These are phyloP conservation scores for Lobosporangium transversale DNA, from an alignment of 192 early-diverging fungal genomes.

Conservation along the genomic window DNA sequence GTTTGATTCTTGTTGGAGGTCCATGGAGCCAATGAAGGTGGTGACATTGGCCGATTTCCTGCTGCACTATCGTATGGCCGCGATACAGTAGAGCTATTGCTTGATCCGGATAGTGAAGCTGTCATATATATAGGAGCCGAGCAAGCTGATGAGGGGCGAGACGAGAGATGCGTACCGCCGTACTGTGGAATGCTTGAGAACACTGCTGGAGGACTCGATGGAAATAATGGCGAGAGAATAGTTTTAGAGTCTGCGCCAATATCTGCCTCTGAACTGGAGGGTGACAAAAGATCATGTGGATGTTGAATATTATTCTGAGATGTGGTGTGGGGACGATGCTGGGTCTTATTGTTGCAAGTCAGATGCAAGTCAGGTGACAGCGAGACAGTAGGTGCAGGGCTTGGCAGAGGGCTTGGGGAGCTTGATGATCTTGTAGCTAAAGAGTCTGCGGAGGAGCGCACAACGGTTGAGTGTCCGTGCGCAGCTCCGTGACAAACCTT, in stretches of 20 bases:
- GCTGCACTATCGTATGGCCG: not conserved
- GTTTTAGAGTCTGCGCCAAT: constrained; percentile 5
- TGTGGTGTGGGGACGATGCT: not conserved
- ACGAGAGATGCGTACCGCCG: not conserved
- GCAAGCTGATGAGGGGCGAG: not conserved
- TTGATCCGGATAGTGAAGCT: constrained; percentile 7
- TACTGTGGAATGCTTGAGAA: not conserved
- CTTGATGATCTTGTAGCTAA: not conserved
- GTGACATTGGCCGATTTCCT: not conserved
- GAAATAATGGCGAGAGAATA: constrained; percentile 18
- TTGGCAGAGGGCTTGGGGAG: constrained; percentile 26
- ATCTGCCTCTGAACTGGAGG: constrained; percentile 14
- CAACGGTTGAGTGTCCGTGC: not conserved
- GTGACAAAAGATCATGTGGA: constrained; percentile 9
- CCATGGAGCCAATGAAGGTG: constrained; percentile 14
- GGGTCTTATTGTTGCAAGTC: not conserved
- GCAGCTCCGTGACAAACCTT: not conserved
- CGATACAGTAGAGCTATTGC: not conserved
- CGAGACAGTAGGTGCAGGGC: constrained; percentile 24
- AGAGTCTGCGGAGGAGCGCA: not conserved
- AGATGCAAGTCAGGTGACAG: constrained; percentile 27
- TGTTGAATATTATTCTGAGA: constrained; percentile 7
- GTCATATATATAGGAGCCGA: constrained; percentile 1
- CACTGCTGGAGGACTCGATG: constrained; percentile 13
- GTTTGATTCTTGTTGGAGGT: not conserved